These are phyloP conservation scores for Dissophora ornata DNA, from an alignment of 192 early-diverging fungal species.

Conservation along the genomic window DNA sequence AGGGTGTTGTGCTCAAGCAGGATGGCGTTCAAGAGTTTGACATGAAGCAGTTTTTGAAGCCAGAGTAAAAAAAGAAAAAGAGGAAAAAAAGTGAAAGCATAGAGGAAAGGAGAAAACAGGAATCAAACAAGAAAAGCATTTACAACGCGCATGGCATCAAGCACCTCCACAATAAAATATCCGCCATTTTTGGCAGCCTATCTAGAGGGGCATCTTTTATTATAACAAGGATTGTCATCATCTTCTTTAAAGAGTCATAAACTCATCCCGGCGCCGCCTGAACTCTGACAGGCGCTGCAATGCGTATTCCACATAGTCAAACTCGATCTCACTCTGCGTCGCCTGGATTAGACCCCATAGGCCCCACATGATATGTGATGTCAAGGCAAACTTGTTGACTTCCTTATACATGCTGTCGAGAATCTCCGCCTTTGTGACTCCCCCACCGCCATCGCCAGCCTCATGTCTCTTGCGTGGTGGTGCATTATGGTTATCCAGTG, in stretches of 20 bases:
- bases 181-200: too few species aligned
- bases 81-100: too few species aligned
- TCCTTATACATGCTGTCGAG: slow-evolving; percentile 58
- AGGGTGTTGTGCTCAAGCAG: slow-evolving; percentile 76
- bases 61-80: slow-evolving; percentile 1
- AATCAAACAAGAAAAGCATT: too few species aligned
- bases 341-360: slow-evolving; percentile 86
- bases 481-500: background rate
- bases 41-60: slow-evolving; percentile 58
- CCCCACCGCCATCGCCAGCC: slow-evolving; percentile 32
- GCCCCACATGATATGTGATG: slow-evolving; percentile 79
- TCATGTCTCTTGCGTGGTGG: slow-evolving; percentile 7
- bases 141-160: too few species aligned
- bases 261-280: slow-evolving; percentile 61
- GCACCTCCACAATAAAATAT: too few species aligned
- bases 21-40: slow-evolving; percentile 63
- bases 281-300: slow-evolving; percentile 86
- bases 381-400: slow-evolving; percentile 55
- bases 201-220: too few species aligned
- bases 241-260: slow-evolving; percentile 48
- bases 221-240: too few species aligned
- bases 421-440: slow-evolving; percentile 47
- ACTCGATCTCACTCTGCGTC: slow-evolving; percentile 78
- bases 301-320: slow-evolving; percentile 79
- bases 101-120: too few species aligned